Evolutionary conservation across 169 alveolate species (phyloP).

Genomic region (Eimeria falciformis): DNA sequence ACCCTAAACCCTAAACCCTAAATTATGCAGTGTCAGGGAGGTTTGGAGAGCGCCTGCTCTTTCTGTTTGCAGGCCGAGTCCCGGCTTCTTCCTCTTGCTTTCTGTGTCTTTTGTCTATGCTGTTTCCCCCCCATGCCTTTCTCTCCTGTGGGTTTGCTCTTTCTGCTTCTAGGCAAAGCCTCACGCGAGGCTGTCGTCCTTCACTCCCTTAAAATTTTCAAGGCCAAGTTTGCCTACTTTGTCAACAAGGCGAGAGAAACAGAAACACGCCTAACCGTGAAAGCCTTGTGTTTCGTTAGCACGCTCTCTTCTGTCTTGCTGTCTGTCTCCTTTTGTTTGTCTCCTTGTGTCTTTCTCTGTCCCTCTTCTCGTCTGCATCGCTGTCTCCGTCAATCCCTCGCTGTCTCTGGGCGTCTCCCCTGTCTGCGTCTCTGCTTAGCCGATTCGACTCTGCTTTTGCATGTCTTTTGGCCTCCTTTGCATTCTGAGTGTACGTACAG

Average conservation of each 20-base stretch:
- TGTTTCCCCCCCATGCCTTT: not conserved
- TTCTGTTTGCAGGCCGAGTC: too few relatives aligned
- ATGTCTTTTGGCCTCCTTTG: not conserved
- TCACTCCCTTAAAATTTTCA: slow-evolving; percentile 91
- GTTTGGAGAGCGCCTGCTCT: too few relatives aligned
- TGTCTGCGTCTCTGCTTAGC: not conserved
- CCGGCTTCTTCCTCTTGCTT: too few relatives aligned
- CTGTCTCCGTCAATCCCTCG: not conserved
- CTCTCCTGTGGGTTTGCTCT: not conserved
- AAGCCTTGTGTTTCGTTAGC: not conserved
- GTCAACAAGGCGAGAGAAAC: slow-evolving; percentile 65
- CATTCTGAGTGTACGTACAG: slow-evolving; percentile 65
- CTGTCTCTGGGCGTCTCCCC: slow-evolving; percentile 2
- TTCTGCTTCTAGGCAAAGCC: slow-evolving; percentile 85
- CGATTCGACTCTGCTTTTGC: not conserved
- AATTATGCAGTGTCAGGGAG: slow-evolving; percentile 65
- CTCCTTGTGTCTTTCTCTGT: not conserved
- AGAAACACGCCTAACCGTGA: too few relatives aligned
- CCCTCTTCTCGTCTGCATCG: not conserved
- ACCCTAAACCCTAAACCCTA: not conserved
- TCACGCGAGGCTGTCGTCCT: slow-evolving; percentile 86
- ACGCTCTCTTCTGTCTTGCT: not conserved
- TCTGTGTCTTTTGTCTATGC: not conserved
- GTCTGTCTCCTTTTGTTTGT: not conserved
- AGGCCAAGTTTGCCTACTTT: slow-evolving; percentile 88